Evolutionary conservation across 495 filamentous ascomycete species (phyloP).

Genomic region (Penicillium cataractarum): DNA sequence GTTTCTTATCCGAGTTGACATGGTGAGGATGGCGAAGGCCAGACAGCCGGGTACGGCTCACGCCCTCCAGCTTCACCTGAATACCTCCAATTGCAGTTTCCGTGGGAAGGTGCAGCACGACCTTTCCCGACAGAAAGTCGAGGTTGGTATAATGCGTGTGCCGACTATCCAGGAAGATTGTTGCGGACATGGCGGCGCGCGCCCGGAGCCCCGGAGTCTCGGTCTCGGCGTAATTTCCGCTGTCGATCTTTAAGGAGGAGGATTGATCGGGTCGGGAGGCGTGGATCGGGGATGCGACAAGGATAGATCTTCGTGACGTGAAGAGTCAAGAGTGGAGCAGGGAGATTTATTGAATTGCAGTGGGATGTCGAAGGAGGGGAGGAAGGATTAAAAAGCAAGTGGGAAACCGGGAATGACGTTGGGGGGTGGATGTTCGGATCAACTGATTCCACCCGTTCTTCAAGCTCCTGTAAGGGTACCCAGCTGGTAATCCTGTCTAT

Average conservation of each 20-base stretch:
- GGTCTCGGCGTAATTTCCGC: constrained; percentile 10
- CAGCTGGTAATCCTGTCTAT: no score
- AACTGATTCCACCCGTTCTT: constrained; percentile 14
- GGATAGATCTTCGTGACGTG: neutral
- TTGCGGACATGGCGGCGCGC: constrained; percentile 68
- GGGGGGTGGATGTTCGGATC: constrained; percentile 23
- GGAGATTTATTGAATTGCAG: neutral
- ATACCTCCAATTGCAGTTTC: constrained; percentile 74
- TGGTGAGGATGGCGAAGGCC: constrained; percentile 59
- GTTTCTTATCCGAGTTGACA: constrained; percentile 59
- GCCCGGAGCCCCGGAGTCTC: constrained; percentile 21
- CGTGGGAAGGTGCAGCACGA: constrained; percentile 65
- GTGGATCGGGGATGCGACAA: constrained; percentile 4
- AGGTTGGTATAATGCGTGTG: constrained; percentile 86
- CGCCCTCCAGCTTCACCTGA: constrained; percentile 92
- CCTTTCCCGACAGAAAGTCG: constrained; percentile 72
- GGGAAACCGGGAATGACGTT: constrained; percentile 28
- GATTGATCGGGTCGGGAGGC: neutral
- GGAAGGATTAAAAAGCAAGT: constrained; percentile 25
- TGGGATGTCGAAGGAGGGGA: constrained; percentile 13
- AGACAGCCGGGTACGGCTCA: constrained; percentile 69
- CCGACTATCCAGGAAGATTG: constrained; percentile 73
- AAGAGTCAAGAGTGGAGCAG: constrained; percentile 2
- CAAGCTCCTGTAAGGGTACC: neutral
- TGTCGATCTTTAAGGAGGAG: neutral